Percentiles rank a stretch among this genome's conserved stretches.
phyloP scores from a whole-genome alignment of 78 protist genomes.

The Dictyostelium brefeldianum region DNA sequence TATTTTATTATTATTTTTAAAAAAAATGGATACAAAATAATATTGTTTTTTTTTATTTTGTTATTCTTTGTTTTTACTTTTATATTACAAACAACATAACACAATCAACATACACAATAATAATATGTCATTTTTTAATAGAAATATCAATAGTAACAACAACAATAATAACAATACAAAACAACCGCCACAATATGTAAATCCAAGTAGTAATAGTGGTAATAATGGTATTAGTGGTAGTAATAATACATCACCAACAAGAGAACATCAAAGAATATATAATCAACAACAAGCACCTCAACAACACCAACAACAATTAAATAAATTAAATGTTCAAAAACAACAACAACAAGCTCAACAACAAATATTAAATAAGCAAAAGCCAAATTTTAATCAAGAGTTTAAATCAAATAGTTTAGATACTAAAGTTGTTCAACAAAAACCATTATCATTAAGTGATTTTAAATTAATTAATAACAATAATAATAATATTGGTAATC shows the following conservation, averaged over 20 bases:
- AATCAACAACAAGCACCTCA: neutral
- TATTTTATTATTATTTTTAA: too few species aligned
- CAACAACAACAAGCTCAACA: neutral
- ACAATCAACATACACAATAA: neutral
- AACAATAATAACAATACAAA: neutral
- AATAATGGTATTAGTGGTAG: too few species aligned
- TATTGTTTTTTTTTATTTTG: too few species aligned
- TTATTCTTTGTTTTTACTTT: too few species aligned
- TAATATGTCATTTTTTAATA: neutral
- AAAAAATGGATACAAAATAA: too few species aligned
- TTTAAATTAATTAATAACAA: neutral
- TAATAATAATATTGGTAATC: neutral
- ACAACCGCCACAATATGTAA: neutral
- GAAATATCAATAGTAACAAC: neutral
- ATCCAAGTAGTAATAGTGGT: too few species aligned
- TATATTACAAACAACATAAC: too few species aligned
- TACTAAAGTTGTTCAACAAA: neutral
- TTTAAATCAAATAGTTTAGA: neutral
- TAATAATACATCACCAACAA: neutral
- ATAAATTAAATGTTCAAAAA: too few species aligned
- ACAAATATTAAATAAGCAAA: neutral
- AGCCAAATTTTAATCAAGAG: neutral
- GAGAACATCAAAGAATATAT: neutral
- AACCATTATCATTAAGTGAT: neutral
- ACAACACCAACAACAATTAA: neutral